Evolutionary conservation across 345 rosid genomes (phyloP), one percentile per base, ranked within the genome.

Genomic region (Lumnitzera littorea): DNA sequence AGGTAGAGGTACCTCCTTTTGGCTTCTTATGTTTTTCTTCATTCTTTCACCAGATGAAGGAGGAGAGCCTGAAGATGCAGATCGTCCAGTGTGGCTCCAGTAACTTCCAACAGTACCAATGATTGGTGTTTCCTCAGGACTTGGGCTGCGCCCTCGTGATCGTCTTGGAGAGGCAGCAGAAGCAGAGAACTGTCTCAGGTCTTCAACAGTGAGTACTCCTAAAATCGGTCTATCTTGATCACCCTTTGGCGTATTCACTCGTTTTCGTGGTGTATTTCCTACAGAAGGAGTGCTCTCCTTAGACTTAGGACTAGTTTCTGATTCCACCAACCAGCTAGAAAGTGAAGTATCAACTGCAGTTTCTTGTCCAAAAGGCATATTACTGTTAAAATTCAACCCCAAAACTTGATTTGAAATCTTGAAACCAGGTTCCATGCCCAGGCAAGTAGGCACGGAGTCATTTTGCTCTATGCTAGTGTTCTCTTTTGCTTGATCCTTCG

Each of bases 41-140:
- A 79, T 59, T 70, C 76, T 65, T 24, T 56, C 70, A 65, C 63
- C 72, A 59, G 67, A 67, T 41, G 79, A 74, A 43, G 73, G 76
- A 43, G 73, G 69, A 2, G 76, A 74, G 55, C 70, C 71, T 31
- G 74, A 64, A 69, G 70, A 61, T 58, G 71, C 48, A 2, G 29
- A 51, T 59, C 74, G 69, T 55, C 77, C 67, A 31, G 67, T 75
- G 60, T 73, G 70, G 69, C 71, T 75, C 88, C 91, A 82, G 50
- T 78, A 80, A 31, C 76, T 73, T 59, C 88, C 91, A 57, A 82
- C 82, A 20, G 85, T 85, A 36, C 91, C 91, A 17, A 82, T 70
- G 24, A 73, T 71, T 15, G 77, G 80, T 56, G 15, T 63, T 64
- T 80, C 75, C 17, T 80, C 76, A 10, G 72, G 76, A 59, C 64